Evolutionary conservation across 139 green algal genomes (phyloP), one percentile per base, ranked within the genome.

Genomic region (Chlamydomonas applanata): DNA sequence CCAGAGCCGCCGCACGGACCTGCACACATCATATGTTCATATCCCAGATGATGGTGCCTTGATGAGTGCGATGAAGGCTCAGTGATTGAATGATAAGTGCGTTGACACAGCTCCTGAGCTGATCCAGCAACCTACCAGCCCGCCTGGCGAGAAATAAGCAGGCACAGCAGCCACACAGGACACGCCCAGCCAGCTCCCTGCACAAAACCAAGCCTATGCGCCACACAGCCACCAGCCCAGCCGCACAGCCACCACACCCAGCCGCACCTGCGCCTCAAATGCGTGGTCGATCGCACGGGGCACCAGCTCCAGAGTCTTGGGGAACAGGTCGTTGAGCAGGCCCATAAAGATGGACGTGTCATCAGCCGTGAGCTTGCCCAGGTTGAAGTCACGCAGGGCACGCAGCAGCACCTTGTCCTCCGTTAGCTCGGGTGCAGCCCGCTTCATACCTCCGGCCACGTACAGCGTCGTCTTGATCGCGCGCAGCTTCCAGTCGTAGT

Each of bases 391-490:
- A 20, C 94, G 87, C 76, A 98, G 85, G 14, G 94, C 94, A 32
- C 92, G 90, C 75, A 97, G 81, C 72, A 98, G 74, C 74, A 93
- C 89, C 88, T 97, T 94, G 79, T 97, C 93, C 85, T 97, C 93
- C 11, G 83, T 87, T 13, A 97, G 86, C 65, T 95, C 89, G 0
- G 93, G 93, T 0, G 90, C 89, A 0, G 81, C 81, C 7, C 94
- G 93, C 83, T 97, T 97, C 92, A 97, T 96, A 78, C 88, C 91
- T 36, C 93, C 93, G 5, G 94, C 94, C 34, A 98, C 94, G 74
- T 97, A 95, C 49, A 98, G 88, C 24, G 94, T 98, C 44, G 94
- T 97, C 86, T 98, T 98, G 86, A 98, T 97, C n/a, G 94, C 94
- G 56, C 94, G 89, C 84, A 98, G 87, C 89, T 97, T 97, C 94